Evolutionary conservation across 805 yeast species (phyloP).

Genomic region (Hanseniaspora pseudoguilliermondii): DNA sequence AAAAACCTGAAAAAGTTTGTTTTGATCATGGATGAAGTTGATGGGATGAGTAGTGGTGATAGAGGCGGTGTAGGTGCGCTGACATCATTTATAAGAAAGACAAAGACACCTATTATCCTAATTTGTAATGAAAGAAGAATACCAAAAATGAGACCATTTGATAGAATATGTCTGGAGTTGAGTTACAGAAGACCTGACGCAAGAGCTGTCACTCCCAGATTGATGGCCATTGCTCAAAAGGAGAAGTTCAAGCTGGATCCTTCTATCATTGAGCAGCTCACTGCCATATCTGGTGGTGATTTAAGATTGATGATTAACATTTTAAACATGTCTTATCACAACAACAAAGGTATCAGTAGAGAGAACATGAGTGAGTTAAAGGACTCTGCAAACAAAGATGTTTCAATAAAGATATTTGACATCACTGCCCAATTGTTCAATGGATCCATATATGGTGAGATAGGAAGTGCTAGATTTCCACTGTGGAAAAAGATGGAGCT

Average conservation of each 20-base stretch:
- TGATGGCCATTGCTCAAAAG: slow-evolving; percentile 79
- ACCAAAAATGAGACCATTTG: slow-evolving; percentile 95
- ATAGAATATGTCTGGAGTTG: slow-evolving; percentile 62
- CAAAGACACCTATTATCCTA: slow-evolving; percentile 79
- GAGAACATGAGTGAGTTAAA: slow-evolving; percentile 52
- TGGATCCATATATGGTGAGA: slow-evolving; percentile 42
- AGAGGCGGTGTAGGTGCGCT: slow-evolving; percentile 96
- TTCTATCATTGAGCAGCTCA: slow-evolving; percentile 67
- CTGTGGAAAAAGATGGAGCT: slow-evolving; percentile 74
- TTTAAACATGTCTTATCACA: slow-evolving; percentile 68
- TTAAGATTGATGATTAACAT: slow-evolving; percentile 88
- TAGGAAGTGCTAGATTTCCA: slow-evolving; percentile 36
- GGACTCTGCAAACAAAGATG: slow-evolving; percentile 74
- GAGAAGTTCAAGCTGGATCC: slow-evolving; percentile 76
- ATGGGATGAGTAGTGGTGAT: slow-evolving; percentile 98
- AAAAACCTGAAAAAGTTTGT: slow-evolving; percentile 49
- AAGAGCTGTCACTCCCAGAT: slow-evolving; percentile 62
- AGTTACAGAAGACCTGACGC: slow-evolving; percentile 86
- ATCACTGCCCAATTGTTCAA: slow-evolving; percentile 57
- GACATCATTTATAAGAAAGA: slow-evolving; percentile 71
- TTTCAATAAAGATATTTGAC: slow-evolving; percentile 86
- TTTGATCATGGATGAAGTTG: slow-evolving; percentile 95
- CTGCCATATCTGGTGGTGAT: slow-evolving; percentile 75
- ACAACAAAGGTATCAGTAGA: slow-evolving; percentile 37
- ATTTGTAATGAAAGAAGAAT: slow-evolving; percentile 86